Base-by-base conservation (phyloP, 345 rosid genomes). In the Salix suchowensis region DNA sequence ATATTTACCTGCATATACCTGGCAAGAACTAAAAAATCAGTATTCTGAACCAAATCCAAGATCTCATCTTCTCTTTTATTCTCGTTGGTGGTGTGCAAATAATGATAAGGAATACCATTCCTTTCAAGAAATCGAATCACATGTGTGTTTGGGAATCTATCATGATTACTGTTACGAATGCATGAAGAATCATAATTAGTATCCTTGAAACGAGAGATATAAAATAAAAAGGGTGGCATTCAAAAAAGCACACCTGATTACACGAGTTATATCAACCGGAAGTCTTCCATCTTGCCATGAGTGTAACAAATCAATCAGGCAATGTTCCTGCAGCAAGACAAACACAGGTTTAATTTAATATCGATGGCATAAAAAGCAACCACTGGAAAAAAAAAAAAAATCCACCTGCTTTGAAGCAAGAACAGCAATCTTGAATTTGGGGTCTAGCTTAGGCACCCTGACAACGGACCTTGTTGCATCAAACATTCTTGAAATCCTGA, bases 1-100 rank as follows among this genome's bases (percentile, higher is more conserved):
- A 76, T 67, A 78, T 77, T 88, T 87, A 96, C 99, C 98, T 96
- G 99, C 98, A 96, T 96, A 83, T 96, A 96, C 86, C 98, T 92
- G 67, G 98, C 99, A 39, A 93, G 98, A 69, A 96, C 95, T 74
- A 96, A 67, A 80, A 96, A 96, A 82, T 96, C 97, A 9, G 97
- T 96, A 80, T 86, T 82, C 86, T 85, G 88, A 40, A 93, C 93
- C 89, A 96, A 83, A 62, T 87, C 92, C 86, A 93, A 79, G 73
- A 92, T 90, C 86, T 93, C 94, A 67, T 73, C 87, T 78, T 93
- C 99, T 81, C 91, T 86, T 76, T 90, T 80, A 70, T 88, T 84
- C 67, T 87, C 94, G 37, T 83, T 72, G 55, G 83, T 86, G 73
- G 90, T 88, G 19, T 46, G 74, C 85, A 96, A 76, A 85, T 72